Evolutionary conservation across 2,329 filamentous ascomycete species (phyloP), one percentile per base, ranked within the genome.

Genomic region (Zymoseptoria ardabiliae): DNA sequence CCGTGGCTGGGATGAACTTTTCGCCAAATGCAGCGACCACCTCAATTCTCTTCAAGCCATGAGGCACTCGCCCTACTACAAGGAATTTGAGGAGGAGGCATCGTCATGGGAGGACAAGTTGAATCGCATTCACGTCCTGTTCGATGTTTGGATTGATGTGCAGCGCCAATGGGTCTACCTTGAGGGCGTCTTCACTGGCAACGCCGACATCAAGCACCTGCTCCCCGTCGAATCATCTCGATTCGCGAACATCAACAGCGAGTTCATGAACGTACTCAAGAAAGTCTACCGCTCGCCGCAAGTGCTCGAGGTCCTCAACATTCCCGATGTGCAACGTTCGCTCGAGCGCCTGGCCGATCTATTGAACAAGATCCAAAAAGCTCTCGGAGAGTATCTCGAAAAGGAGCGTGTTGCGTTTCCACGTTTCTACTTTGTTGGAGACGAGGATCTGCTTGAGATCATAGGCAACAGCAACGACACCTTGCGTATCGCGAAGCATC

Each of bases 91-190:
- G 73, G 94, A 99, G 69, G 94, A 99, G 68, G 95, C 95, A 6
- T 89, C 91, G 0, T 85, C 89, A 0, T 99, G 94, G 94, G 95
- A 99, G 76, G 95, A 99, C 76, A 96, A 96, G 74, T 82, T 99
- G 23, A 99, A 97, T 74, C 86, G 94, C 52, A 91, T 99, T 2
- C 94, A 99, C 72, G 91, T 99, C 17, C 82, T 99, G 9, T 99
- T 99, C 70, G 94, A 99, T 73, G 92, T 99, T 17, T 99, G 95
- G 95, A 99, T 99, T 68, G 95, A 99, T 76, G 95, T 99, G n/a
- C 94, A 99, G 75, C 88, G 95, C 62, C 94, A 99, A 77, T 99
- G 94, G 94, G 94, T 99, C 7, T 99, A 99, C 73, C 84, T 99
- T 4, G 95, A 99, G 76, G 94, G 94, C 66, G 94, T 99, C 35